Conservation (phyloP, 495 filamentous ascomycete genomes). For the Durotheca rogersii region DNA sequence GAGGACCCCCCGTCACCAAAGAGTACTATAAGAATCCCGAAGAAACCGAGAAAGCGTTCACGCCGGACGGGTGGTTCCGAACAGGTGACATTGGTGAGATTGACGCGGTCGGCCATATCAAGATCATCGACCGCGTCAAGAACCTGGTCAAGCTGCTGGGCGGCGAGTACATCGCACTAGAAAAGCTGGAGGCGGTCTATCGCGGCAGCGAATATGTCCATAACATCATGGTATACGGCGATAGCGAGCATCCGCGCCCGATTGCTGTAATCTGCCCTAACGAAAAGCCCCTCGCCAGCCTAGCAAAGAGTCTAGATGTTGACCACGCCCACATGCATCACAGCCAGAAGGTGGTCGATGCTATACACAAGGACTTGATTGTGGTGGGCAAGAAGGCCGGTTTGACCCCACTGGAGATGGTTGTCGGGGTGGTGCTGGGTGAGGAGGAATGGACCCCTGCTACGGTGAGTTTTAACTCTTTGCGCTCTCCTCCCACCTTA, state of each 20-base stretch:
- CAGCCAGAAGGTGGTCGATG: conserved; percentile 49
- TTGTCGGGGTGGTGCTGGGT: conserved; percentile 59
- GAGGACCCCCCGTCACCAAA: conserved; percentile 66
- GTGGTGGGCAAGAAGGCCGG: conserved; percentile 51
- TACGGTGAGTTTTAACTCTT: conserved; percentile 50
- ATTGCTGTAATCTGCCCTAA: conserved; percentile 59
- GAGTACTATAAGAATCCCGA: conserved; percentile 82
- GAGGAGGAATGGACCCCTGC: conserved; percentile 68
- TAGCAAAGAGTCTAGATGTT: conserved; percentile 54
- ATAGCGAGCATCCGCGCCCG: conserved; percentile 49
- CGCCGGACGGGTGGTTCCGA: conserved; percentile 87
- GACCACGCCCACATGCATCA: conserved; percentile 45
- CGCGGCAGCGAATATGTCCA: conserved; percentile 54
- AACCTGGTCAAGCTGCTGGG: conserved; percentile 70
- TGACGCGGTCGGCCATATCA: conserved; percentile 74
- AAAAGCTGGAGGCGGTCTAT: conserved; percentile 66
- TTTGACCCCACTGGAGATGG: conserved; percentile 56
- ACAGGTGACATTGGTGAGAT: conserved; percentile 84
- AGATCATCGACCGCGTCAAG: conserved; percentile 88
- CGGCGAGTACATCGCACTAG: conserved; percentile 67
- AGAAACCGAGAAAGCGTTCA: conserved; percentile 76
- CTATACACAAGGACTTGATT: conserved; percentile 58
- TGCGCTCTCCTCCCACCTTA: background rate
- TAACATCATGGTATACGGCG: conserved; percentile 64
- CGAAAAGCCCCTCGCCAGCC: conserved; percentile 53